Base-by-base conservation (phyloP, 176 grass and related monocot genomes). In the Tillandsia fasciculata region DNA sequence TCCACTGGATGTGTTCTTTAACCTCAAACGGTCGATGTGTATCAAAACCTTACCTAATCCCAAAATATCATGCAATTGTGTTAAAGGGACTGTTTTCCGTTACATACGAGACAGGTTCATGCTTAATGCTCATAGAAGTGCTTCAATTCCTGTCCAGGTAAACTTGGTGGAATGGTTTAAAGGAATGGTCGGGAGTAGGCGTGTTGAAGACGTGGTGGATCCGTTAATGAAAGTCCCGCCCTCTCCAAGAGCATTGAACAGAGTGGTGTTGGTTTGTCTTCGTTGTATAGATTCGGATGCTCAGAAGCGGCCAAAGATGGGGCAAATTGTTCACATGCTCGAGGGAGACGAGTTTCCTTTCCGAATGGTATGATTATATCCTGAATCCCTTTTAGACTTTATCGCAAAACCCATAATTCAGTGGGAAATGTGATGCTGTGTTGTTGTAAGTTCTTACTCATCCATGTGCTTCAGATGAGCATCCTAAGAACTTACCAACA, bases 91-190 rank as follows among this genome's bases (percentile, higher is more conserved):
- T 20, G 20, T 20, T 20, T 20, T 20, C 20, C 20, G 0, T 20
- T 20, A 20, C 20, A 20, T 20, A 20, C 20, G 20, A 20, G 20
- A 0, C 0, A 20, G 20, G 20, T 20, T 20, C 33, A 42, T 42
- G 33, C 33, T 9, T 49, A 67, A 48, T 10, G 10, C 12, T 61
- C 13, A 22, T 22, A 2, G 7, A 51, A 58, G 15, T 77, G n/a
- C 9, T 28, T 27, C 1, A 26, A 26, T 28, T 59, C 24, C 2
- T 51, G 52, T 53, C 18, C 76, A 90, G 83, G 82, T 96, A 74
- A 99, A 99, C 80, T 78, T 99, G 82, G 95, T 94, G n/a, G 95
- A 94, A 67, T 99, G 95, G 95, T 99, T 99, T 79, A 90, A 73
- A 77, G 82, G 84, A 23, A 86, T 90, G 85, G 84, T 99, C 48